Base-by-base conservation (phyloP, 768 basidiomycete genomes). In the Asterophora lycoperdoides region DNA sequence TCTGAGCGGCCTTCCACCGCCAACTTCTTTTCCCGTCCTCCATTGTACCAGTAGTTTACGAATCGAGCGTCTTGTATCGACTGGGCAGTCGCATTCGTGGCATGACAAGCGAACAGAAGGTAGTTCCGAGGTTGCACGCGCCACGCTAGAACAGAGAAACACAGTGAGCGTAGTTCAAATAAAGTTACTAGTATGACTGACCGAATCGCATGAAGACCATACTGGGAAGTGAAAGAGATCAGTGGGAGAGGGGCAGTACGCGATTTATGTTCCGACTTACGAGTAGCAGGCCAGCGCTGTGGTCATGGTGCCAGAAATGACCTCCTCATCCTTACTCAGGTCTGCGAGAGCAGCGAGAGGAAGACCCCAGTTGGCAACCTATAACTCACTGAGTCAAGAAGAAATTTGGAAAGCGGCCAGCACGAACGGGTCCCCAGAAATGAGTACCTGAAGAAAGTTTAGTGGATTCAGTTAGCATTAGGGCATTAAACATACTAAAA, bases 291-390 rank as follows among this genome's bases (percentile, higher is more conserved):
- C 79, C 35, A 99, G 78, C 18, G 95, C 89, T 38, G 89, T 81
- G 1, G 93, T 94, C 95, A 99, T 99, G 29, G 93, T 80, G 13
- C 94, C 95, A 42, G 94, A 97, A 58, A 99, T 99, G 64, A 92
- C 78, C 59, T 96, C 91, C 67, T 96, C 93, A 80, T 97, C 93
- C 64, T 93, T 96, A 55, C 72, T 75, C 62, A 98, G 71, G 72
- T 99, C 95, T 5, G 93, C 62, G 37, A 99, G 73, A 36, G 95
- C 95, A 60, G 95, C 95, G 33, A 98, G 70, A 50, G 95, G 95
- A 14, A 99, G 80, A 60, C 95, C 95, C 90, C 95, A 99, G 75
- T 99, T 99, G 53, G 95, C 95, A 53, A 93, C 85, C 94, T 95
- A 61, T 28, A 33, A 11, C 44, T 42, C 40, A 34, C 38, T 26